Conservation (phyloP, 2,329 filamentous ascomycete genomes). For the Dendrostoma leiphaemia region DNA sequence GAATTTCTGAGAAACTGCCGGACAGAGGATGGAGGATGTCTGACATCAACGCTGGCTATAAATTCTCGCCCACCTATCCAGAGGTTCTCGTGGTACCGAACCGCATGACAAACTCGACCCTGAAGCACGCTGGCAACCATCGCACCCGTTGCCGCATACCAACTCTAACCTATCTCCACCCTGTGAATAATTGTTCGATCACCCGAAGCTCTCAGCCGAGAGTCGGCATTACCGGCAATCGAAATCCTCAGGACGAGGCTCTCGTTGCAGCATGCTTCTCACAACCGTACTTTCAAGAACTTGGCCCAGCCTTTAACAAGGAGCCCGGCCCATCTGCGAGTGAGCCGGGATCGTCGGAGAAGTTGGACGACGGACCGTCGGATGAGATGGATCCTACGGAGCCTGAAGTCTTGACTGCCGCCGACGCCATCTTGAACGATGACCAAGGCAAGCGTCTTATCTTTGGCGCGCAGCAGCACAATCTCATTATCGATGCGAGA, state of each 20-base stretch:
- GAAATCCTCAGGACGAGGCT: slow-evolving; percentile 94
- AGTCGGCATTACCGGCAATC: slow-evolving; percentile 80
- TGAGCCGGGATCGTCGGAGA: slow-evolving; percentile 52
- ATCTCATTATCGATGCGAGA: slow-evolving; percentile 92
- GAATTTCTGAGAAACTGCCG: slow-evolving; percentile 76
- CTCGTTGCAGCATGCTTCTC: slow-evolving; percentile 90
- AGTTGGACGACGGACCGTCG: slow-evolving; percentile 57
- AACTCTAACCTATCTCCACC: slow-evolving; percentile 89
- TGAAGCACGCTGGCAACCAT: slow-evolving; percentile 89
- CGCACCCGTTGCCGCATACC: slow-evolving; percentile 88
- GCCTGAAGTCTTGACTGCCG: slow-evolving; percentile 60
- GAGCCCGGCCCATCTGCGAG: slow-evolving; percentile 46
- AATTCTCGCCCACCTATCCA: slow-evolving; percentile 91
- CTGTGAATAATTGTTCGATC: slow-evolving; percentile 94
- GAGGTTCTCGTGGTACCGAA: slow-evolving; percentile 80
- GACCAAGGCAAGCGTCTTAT: slow-evolving; percentile 63
- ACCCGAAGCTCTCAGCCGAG: slow-evolving; percentile 91
- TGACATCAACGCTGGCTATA: slow-evolving; percentile 84
- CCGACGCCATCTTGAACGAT: slow-evolving; percentile 52
- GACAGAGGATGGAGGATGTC: slow-evolving; percentile 87
- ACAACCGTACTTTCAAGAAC: slow-evolving; percentile 53
- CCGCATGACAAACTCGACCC: slow-evolving; percentile 91
- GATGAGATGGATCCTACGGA: slow-evolving; percentile 43
- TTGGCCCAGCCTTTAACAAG: slow-evolving; percentile 29
- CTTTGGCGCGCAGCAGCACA: slow-evolving; percentile 90